A percentile compares a stretch with the other conserved stretches of the same genome.
Evolutionary conservation across 208 protist genomes (phyloP).

Genomic region (Porcisia deanei): DNA sequence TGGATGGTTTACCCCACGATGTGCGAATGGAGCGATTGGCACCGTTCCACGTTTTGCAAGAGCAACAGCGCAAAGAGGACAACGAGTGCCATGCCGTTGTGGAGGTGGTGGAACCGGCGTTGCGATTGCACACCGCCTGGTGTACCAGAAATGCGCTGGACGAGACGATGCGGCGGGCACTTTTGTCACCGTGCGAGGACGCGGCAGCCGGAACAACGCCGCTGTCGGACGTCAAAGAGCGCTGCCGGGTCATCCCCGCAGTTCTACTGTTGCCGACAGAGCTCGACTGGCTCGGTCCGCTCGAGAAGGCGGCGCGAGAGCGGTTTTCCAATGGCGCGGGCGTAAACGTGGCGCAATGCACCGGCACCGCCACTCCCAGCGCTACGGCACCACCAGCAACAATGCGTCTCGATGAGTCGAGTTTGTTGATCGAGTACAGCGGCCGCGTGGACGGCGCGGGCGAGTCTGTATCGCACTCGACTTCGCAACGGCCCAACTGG

Average conservation of each 20-base stretch:
- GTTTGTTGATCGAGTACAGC: slow-evolving; percentile 4
- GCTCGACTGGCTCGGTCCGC: slow-evolving; percentile 12
- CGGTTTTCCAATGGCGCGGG: background rate
- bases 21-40: slow-evolving; percentile 31
- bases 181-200: slow-evolving; percentile 1
- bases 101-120: slow-evolving; percentile 40
- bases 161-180: slow-evolving; percentile 11
- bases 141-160: slow-evolving; percentile 16
- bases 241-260: background rate
- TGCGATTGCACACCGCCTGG: slow-evolving; percentile 43
- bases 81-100: slow-evolving; percentile 32
- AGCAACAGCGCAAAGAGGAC: slow-evolving; percentile 54
- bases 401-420: slow-evolving; percentile 12
- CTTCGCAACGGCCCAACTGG: slow-evolving; percentile 51
- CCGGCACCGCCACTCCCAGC: background rate
- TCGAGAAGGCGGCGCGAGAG: slow-evolving; percentile 4
- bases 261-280: background rate
- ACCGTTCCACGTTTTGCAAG: slow-evolving; percentile 48
- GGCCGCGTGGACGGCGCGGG: background rate
- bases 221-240: background rate
- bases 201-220: background rate
- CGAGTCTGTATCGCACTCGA: background rate
- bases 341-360: background rate
- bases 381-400: background rate
- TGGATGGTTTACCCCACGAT: slow-evolving; percentile 12